Percentiles rank a stretch among this genome's conserved stretches.
These are phyloP conservation scores for Halenospora varia DNA, from an alignment of 495 filamentous ascomycete species.

Conservation along the genomic window DNA sequence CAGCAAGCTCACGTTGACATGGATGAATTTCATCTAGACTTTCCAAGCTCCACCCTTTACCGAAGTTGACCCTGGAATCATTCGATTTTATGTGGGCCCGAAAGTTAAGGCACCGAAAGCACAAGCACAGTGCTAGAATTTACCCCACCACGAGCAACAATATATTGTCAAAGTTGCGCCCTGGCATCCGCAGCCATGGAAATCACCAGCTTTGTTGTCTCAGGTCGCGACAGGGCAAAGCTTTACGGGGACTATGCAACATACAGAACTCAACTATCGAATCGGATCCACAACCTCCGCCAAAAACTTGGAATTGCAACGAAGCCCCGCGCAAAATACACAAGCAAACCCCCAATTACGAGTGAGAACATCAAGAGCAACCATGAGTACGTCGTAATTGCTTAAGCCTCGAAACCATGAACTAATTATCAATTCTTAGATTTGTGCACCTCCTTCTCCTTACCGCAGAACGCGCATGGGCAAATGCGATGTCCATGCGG, in stretches of 20 bases:
- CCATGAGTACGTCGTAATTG: conserved; percentile 57
- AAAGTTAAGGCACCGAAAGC: not conserved
- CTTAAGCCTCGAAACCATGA: not conserved
- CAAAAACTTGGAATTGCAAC: conserved; percentile 81
- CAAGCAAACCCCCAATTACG: conserved; percentile 64
- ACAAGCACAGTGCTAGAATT: not conserved
- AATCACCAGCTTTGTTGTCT: conserved; percentile 78
- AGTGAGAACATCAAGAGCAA: conserved; percentile 73
- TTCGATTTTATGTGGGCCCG: not conserved
- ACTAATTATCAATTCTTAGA: conserved; percentile 39
- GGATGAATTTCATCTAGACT: not conserved
- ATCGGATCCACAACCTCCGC: conserved; percentile 76
- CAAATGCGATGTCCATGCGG: conserved; percentile 93
- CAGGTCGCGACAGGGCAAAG: conserved; percentile 72
- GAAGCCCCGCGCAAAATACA: conserved; percentile 79
- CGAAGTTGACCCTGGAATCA: not conserved
- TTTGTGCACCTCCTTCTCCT: conserved; percentile 77
- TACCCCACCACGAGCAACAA: not conserved
- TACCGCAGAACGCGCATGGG: conserved; percentile 90
- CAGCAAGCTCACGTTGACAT: not conserved
- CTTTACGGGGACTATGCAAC: conserved; percentile 84
- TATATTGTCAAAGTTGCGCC: not conserved
- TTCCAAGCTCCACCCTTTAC: not conserved
- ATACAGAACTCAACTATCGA: conserved; percentile 75
- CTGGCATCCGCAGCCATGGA: conserved; percentile 59